These are phyloP conservation scores for Leishmania braziliensis DNA, from an alignment of 208 protist genomes.

Conservation along the genomic window DNA sequence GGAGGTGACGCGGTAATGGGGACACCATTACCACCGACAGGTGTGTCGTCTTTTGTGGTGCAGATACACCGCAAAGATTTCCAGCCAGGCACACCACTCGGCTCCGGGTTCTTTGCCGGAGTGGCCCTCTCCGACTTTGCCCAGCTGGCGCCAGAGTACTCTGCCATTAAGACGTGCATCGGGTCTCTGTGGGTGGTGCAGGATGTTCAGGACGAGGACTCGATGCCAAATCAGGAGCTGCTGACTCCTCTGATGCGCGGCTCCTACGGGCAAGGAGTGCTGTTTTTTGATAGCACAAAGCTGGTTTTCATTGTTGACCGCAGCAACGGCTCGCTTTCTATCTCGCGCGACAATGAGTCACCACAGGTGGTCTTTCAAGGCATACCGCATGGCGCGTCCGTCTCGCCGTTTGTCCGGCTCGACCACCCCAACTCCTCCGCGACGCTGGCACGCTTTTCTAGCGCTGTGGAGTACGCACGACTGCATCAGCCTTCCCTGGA, in stretches of 20 bases:
- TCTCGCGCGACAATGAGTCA: conserved; percentile 78
- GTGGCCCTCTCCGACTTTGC: conserved; percentile 63
- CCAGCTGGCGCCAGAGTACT: conserved; percentile 57
- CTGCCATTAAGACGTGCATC: conserved; percentile 45
- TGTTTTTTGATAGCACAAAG: conserved; percentile 74
- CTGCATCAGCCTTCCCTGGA: conserved; percentile 47
- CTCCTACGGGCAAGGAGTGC: conserved; percentile 30
- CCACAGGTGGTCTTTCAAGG: conserved; percentile 77
- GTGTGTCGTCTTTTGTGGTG: conserved; percentile 82
- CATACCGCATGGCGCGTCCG: conserved; percentile 50
- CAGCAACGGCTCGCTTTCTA: conserved; percentile 66
- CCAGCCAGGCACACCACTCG: conserved; percentile 59
- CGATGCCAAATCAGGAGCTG: conserved; percentile 67
- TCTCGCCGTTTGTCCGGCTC: conserved; percentile 88
- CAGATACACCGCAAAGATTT: conserved; percentile 68
- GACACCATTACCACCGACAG: conserved; percentile 55
- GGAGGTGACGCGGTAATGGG: conserved; percentile 75
- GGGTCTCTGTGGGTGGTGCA: conserved; percentile 85
- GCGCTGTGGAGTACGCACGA: conserved; percentile 35
- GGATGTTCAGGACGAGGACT: conserved; percentile 87
- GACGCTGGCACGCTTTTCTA: conserved; percentile 64
- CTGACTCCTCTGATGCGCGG: conserved; percentile 54
- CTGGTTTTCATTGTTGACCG: conserved; percentile 87
- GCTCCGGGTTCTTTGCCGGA: conserved; percentile 88
- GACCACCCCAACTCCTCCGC: conserved; percentile 82